phyloP scores from a whole-genome alignment of 805 yeast species.

The Yarrowia deformans region DNA sequence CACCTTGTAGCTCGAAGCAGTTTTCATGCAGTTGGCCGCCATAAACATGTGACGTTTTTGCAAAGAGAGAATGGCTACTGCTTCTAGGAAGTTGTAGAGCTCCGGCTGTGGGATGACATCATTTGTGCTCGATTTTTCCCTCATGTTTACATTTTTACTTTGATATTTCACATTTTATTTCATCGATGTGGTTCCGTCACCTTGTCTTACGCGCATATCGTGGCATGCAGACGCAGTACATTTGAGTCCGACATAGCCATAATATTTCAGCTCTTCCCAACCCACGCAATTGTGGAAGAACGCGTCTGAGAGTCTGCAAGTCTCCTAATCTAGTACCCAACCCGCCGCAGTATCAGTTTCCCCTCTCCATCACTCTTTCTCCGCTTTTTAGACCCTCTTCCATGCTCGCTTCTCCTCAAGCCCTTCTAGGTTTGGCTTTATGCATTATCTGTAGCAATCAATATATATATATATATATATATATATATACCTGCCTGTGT shows the following conservation, averaged over 20 bases:
- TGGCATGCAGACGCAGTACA: background rate
- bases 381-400: conserved; percentile 4
- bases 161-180: background rate
- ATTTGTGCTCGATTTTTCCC: background rate
- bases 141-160: background rate
- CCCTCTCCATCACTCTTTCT: conserved; percentile 12
- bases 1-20: too few relatives aligned
- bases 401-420: background rate
- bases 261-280: background rate
- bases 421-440: background rate
- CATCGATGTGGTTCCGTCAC: background rate
- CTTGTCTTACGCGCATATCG: conserved; percentile 8
- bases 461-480: conserved; percentile 22
- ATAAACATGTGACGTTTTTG: background rate
- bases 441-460: conserved; percentile 33
- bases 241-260: background rate
- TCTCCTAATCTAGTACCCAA: background rate
- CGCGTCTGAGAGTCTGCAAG: background rate
- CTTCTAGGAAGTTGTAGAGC: too few relatives aligned
- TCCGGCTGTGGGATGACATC: background rate
- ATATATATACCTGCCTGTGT: conserved; percentile 2
- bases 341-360: background rate
- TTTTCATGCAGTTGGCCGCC: background rate
- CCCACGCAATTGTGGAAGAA: background rate
- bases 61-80: background rate